Evolutionary conservation across 192 early-diverging fungal genomes (phyloP).

Genomic region (Mortierella antarctica): DNA sequence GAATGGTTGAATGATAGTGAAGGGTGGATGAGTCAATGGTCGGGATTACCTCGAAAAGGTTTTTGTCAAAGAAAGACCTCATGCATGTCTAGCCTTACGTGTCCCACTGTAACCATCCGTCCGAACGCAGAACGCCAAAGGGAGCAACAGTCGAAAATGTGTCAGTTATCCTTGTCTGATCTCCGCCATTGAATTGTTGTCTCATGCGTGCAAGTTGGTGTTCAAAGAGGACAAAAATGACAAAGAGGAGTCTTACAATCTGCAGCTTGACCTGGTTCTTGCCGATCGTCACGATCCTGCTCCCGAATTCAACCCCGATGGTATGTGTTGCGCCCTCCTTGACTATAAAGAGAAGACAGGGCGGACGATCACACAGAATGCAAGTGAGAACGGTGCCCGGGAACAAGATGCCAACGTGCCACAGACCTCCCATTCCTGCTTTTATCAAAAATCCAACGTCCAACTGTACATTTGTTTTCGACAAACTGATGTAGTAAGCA

Average conservation of each 20-base stretch:
- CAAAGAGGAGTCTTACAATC: slow-evolving; percentile 42
- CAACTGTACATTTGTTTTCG: slow-evolving; percentile 62
- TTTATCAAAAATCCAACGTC: background rate
- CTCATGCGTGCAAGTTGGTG: background rate
- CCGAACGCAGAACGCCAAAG: background rate
- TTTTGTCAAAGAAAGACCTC: slow-evolving; percentile 58
- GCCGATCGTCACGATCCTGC: slow-evolving; percentile 73
- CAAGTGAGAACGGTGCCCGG: too few relatives aligned
- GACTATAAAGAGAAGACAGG: slow-evolving; percentile 28
- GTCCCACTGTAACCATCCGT: slow-evolving; percentile 18
- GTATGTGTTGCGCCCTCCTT: slow-evolving; percentile 76
- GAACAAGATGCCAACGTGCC: too few relatives aligned
- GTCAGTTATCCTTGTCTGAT: too few relatives aligned
- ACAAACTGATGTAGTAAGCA: slow-evolving; percentile 70
- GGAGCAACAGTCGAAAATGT: too few relatives aligned
- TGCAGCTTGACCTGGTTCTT: slow-evolving; percentile 77
- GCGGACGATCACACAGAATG: background rate
- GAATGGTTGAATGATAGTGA: too few relatives aligned
- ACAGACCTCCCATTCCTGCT: background rate
- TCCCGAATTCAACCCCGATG: slow-evolving; percentile 86
- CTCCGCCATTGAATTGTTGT: too few relatives aligned
- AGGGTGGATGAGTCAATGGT: too few relatives aligned
- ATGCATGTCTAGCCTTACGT: slow-evolving; percentile 16
- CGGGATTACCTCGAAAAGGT: too few relatives aligned
- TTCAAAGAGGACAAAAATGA: background rate